Conservation (phyloP, 148 eudicot species). For the Rhododendron griersonianum region DNA sequence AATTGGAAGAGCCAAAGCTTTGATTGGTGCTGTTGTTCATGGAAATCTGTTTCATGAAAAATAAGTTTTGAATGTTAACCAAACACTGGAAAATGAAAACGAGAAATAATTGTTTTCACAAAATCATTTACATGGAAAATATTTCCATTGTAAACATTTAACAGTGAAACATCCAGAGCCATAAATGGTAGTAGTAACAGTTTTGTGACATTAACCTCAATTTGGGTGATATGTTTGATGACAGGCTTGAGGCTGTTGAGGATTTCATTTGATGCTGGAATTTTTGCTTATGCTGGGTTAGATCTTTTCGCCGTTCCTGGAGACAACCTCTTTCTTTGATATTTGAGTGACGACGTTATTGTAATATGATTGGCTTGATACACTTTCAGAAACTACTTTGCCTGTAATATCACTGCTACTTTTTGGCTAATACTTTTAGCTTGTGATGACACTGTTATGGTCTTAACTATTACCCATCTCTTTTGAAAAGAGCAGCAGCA, state of each 20-base stretch:
- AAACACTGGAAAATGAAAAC: no score
- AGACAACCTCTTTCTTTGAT: background rate
- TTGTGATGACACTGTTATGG: background rate
- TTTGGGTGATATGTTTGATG: background rate
- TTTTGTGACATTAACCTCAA: background rate
- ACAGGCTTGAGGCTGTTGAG: slow-evolving; percentile 7
- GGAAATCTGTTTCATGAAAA: background rate
- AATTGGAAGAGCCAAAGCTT: background rate
- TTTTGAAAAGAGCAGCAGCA: background rate
- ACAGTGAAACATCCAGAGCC: background rate
- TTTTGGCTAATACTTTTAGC: background rate
- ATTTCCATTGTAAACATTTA: no score
- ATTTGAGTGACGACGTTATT: background rate
- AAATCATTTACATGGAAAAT: no score
- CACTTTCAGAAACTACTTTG: background rate
- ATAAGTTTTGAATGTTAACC: no score
- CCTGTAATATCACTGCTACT: slow-evolving; percentile 5
- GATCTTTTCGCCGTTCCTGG: background rate
- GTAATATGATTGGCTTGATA: background rate
- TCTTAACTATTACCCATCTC: background rate
- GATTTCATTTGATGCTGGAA: background rate
- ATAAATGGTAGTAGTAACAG: no score
- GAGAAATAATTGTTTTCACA: no score
- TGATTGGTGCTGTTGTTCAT: background rate
- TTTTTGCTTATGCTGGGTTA: slow-evolving; percentile 1